These are phyloP conservation scores for Phycomyces blakesleeanus DNA, from an alignment of 192 early-diverging fungal species.

Conservation along the genomic window DNA sequence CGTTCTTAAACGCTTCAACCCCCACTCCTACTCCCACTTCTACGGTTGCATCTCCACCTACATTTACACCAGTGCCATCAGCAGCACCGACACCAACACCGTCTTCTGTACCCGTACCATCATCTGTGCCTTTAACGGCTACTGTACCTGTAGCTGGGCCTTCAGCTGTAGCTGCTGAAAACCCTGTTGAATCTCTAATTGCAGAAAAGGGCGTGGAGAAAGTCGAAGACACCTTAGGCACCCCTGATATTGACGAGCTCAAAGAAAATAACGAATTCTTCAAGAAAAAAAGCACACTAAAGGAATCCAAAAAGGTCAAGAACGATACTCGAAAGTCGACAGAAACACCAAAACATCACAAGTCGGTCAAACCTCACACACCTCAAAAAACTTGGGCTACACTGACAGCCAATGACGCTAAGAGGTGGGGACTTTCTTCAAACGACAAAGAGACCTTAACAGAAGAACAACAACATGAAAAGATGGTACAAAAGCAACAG, in stretches of 20 bases:
- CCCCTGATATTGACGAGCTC: conserved; percentile 15
- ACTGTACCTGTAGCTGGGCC: background rate
- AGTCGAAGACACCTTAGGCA: conserved; percentile 2
- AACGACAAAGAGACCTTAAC: conserved; percentile 24
- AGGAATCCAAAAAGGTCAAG: conserved; percentile 34
- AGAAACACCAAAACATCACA: conserved; percentile 20
- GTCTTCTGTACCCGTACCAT: background rate
- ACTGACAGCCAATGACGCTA: conserved; percentile 52
- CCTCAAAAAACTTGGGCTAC: conserved; percentile 74
- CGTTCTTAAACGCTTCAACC: too few relatives aligned
- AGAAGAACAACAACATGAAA: background rate
- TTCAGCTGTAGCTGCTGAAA: conserved; percentile 7
- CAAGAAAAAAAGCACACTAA: background rate
- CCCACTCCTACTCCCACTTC: background rate
- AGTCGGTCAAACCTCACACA: conserved; percentile 41
- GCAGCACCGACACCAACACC: too few relatives aligned
- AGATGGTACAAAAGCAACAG: background rate
- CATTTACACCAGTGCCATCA: too few relatives aligned
- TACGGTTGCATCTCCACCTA: background rate
- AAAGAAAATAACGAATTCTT: conserved; percentile 29
- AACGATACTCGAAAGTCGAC: conserved; percentile 30
- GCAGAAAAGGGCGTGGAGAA: conserved; percentile 25
- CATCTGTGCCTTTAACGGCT: background rate
- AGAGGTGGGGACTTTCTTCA: conserved; percentile 54
- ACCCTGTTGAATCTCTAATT: conserved; percentile 7